These are phyloP conservation scores for Peterozyma toletana DNA, from an alignment of 805 yeast species.

Conservation along the genomic window DNA sequence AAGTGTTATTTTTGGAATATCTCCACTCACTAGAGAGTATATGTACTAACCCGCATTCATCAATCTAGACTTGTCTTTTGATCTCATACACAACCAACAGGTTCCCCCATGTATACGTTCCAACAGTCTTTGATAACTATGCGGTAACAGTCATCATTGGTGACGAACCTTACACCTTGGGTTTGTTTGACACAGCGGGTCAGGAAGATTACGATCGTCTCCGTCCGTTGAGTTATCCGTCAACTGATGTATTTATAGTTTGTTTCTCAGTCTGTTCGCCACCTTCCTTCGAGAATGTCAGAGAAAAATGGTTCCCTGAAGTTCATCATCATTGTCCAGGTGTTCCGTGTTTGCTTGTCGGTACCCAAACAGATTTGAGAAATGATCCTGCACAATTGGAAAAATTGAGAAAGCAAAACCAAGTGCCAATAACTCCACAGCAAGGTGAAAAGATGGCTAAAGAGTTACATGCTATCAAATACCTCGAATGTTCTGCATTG, in stretches of 20 bases:
- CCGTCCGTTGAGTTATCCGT: constrained; percentile 94
- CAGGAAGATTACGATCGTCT: constrained; percentile 98
- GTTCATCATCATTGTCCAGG: constrained; percentile 94
- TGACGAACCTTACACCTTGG: constrained; percentile 95
- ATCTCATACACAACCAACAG: constrained; percentile 95
- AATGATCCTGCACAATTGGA: constrained; percentile 88
- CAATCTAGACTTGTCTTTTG: constrained; percentile 67
- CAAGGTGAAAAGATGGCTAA: constrained; percentile 91
- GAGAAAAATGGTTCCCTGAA: constrained; percentile 98
- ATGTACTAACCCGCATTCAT: constrained; percentile 8
- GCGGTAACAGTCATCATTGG: constrained; percentile 96
- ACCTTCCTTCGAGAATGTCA: constrained; percentile 93
- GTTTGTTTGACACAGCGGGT: constrained; percentile 98
- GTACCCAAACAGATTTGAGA: constrained; percentile 93
- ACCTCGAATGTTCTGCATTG: constrained; percentile 95
- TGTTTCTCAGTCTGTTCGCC: constrained; percentile 97
- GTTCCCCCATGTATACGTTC: constrained; percentile 97
- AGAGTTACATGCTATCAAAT: constrained; percentile 91
- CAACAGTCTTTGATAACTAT: constrained; percentile 95
- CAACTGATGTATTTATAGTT: constrained; percentile 92
- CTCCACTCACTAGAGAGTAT: background rate
- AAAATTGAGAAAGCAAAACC: constrained; percentile 84
- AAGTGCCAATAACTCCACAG: constrained; percentile 76
- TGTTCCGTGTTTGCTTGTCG: constrained; percentile 93
- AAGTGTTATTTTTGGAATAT: constrained; percentile 11